Conservation (phyloP, 495 filamentous ascomycete genomes). For the Aspergillus ostianus region DNA sequence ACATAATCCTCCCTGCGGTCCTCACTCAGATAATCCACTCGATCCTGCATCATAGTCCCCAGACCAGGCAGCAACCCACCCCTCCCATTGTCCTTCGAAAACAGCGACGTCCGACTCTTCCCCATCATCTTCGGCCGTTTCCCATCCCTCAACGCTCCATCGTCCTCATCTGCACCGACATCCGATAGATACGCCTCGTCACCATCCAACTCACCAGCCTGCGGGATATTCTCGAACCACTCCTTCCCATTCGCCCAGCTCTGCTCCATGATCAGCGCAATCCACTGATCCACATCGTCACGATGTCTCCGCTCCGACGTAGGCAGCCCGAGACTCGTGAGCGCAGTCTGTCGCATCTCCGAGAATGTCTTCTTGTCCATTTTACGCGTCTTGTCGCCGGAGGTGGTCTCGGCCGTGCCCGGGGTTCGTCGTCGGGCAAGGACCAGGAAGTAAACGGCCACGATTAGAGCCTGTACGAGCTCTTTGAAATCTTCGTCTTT, state of each 20-base stretch:
- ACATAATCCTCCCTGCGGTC: slow-evolving; percentile 63
- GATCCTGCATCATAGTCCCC: slow-evolving; percentile 83
- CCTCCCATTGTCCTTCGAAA: slow-evolving; percentile 20
- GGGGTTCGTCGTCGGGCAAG: slow-evolving; percentile 42
- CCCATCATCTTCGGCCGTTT: slow-evolving; percentile 14
- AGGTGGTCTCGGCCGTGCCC: slow-evolving; percentile 13
- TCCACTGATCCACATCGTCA: slow-evolving; percentile 59
- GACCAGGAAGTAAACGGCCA: slow-evolving; percentile 66
- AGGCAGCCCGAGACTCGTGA: slow-evolving; percentile 39
- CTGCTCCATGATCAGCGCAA: slow-evolving; percentile 52
- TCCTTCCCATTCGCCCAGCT: slow-evolving; percentile 63
- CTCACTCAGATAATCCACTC: slow-evolving; percentile 76
- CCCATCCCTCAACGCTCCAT: slow-evolving; percentile 26
- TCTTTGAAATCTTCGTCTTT: slow-evolving; percentile 44
- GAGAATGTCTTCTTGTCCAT: slow-evolving; percentile 49
- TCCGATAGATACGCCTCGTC: slow-evolving; percentile 33
- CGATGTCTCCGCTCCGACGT: slow-evolving; percentile 36
- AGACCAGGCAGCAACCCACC: slow-evolving; percentile 52
- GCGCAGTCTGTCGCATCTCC: slow-evolving; percentile 48
- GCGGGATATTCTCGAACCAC: slow-evolving; percentile 61
- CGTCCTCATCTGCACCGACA: slow-evolving; percentile 38
- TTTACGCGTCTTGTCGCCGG: slow-evolving; percentile 29
- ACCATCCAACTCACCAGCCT: slow-evolving; percentile 38
- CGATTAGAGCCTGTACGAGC: slow-evolving; percentile 47
- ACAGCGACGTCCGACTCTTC: slow-evolving; percentile 12